These are phyloP conservation scores for Colletotrichum acutatum DNA, from an alignment of 2,329 filamentous ascomycete genomes.

Conservation along the genomic window DNA sequence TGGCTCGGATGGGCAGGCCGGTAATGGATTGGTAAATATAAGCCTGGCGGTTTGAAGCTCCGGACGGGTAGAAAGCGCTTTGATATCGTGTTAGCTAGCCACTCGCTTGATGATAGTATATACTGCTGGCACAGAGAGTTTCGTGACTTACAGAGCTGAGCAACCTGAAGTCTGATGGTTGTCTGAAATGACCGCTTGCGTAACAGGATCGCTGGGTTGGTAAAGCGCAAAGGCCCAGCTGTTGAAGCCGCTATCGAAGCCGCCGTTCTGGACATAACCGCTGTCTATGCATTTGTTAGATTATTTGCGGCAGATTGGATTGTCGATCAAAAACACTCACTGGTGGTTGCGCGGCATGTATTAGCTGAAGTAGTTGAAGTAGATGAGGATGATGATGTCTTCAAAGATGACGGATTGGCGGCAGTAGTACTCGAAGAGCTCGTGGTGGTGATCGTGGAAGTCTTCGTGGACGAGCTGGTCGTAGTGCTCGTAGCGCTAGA, in stretches of 20 bases:
- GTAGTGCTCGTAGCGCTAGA: neutral
- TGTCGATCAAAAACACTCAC: neutral
- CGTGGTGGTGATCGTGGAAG: too few species aligned
- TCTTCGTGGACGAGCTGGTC: too few species aligned
- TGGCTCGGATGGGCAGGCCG: too few species aligned
- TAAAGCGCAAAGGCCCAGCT: neutral
- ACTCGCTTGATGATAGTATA: neutral
- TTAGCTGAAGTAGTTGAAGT: neutral
- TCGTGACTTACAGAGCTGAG: neutral
- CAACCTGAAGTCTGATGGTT: neutral
- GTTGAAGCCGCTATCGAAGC: neutral
- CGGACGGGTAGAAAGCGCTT: neutral
- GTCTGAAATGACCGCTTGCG: neutral
- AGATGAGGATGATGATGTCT: neutral
- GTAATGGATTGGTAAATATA: too few species aligned
- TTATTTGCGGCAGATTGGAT: too few species aligned
- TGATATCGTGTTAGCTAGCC: neutral
- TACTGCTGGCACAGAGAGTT: neutral
- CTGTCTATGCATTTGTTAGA: too few species aligned
- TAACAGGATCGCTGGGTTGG: neutral
- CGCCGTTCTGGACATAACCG: neutral
- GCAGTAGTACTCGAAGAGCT: neutral
- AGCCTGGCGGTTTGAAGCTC: too few species aligned
- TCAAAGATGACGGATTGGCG: neutral
- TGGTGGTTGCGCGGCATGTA: neutral